Percentiles rank a stretch among this genome's conserved stretches.
phyloP scores from a whole-genome alignment of 2,329 filamentous ascomycete species.

The Trichoderma hamatum region DNA sequence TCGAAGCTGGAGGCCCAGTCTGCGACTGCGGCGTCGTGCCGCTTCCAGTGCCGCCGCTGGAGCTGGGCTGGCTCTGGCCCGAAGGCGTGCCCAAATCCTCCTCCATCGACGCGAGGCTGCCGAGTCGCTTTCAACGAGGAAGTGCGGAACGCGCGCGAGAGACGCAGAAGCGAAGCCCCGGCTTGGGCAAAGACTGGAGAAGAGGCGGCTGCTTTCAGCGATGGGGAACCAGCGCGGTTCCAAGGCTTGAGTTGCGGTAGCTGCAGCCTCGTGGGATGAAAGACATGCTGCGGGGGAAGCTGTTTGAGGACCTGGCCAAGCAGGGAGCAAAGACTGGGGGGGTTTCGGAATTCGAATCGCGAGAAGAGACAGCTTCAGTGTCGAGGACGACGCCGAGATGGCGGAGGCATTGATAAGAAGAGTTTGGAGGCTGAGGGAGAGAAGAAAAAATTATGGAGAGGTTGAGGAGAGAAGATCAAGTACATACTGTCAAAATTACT shows the following conservation, averaged over 20 bases:
- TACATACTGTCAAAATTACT: neutral
- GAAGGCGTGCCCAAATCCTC: constrained; percentile 37
- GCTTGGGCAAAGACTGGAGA: neutral
- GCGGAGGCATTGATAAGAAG: neutral
- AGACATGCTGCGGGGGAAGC: constrained; percentile 28
- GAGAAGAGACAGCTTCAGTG: neutral
- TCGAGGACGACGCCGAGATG: neutral
- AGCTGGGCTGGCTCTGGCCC: constrained; percentile 38
- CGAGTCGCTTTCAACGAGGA: neutral
- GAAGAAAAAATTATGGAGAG: neutral
- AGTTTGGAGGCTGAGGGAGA: neutral
- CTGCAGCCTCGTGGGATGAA: constrained; percentile 26
- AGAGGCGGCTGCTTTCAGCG: constrained; percentile 18
- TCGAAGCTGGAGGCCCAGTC: constrained; percentile 27
- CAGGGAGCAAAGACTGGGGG: neutral
- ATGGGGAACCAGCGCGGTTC: constrained; percentile 24
- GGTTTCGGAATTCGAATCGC: neutral
- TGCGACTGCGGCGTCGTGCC: constrained; percentile 41
- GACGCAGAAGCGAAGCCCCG: neutral
- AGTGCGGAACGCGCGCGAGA: neutral
- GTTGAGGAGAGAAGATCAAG: neutral
- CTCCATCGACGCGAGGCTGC: constrained; percentile 14
- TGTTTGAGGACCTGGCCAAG: neutral
- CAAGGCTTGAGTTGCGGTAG: constrained; percentile 23
- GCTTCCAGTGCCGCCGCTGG: constrained; percentile 32